phyloP scores from a whole-genome alignment of 2,329 filamentous ascomycete genomes.

The Didymella pomorum region DNA sequence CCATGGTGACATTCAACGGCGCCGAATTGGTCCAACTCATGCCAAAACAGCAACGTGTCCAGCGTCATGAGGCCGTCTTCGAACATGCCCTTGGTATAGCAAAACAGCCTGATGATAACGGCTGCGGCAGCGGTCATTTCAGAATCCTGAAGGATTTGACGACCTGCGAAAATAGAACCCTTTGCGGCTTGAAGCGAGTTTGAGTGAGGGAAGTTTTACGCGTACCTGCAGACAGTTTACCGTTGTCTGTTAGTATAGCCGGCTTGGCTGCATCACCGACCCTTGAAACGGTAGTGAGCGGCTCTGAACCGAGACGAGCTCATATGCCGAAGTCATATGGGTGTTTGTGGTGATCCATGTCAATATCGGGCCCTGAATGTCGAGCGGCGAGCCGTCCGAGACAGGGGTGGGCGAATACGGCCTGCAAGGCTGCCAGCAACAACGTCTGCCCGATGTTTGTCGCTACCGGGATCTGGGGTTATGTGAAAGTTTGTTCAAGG shows the following conservation, averaged over 20 bases:
- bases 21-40: background rate
- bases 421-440: constrained; percentile 18
- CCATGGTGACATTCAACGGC: constrained; percentile 3
- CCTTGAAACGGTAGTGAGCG: constrained; percentile 30
- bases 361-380: constrained; percentile 11
- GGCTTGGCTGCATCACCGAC: constrained; percentile 27
- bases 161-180: constrained; percentile 16
- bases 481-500: constrained; percentile 7
- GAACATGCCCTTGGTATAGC: constrained; percentile 2
- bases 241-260: constrained; percentile 27
- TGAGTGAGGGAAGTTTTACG: constrained; percentile 20
- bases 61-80: background rate
- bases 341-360: constrained; percentile 25
- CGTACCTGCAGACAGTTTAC: constrained; percentile 40
- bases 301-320: constrained; percentile 34
- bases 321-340: constrained; percentile 31
- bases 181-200: constrained; percentile 12
- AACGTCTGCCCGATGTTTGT: constrained; percentile 14
- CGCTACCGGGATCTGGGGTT: constrained; percentile 19
- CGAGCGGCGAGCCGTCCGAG: constrained; percentile 14
- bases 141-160: constrained; percentile 12
- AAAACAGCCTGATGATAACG: constrained; percentile 11
- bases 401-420: constrained; percentile 19
- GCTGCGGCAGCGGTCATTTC: constrained; percentile 15
- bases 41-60: background rate